Conservation (phyloP, 805 yeast species). For the Candida ficus region DNA sequence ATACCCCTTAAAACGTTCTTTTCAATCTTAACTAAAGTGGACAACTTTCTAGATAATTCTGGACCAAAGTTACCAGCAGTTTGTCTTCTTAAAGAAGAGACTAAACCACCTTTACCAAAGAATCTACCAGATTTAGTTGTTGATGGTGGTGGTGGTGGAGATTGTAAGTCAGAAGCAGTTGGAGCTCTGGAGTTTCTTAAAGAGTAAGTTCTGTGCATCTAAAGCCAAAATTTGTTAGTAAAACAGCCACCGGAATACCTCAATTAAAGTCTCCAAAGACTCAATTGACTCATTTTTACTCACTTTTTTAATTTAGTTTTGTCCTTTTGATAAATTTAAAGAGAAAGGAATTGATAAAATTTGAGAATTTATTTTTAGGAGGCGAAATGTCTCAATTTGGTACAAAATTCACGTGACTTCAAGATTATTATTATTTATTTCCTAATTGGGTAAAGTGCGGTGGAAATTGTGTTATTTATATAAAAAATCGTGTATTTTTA, state of each 20-base stretch:
- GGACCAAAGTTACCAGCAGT: slow-evolving; percentile 81
- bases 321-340: neutral
- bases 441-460: neutral
- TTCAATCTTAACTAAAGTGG: slow-evolving; percentile 74
- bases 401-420: no score
- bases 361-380: no score
- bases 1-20: slow-evolving; percentile 75
- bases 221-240: neutral
- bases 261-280: neutral
- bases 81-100: slow-evolving; percentile 57
- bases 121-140: slow-evolving; percentile 78
- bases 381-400: no score
- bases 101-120: slow-evolving; percentile 74
- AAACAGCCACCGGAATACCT: no score
- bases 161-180: slow-evolving; percentile 90
- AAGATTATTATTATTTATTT: no score
- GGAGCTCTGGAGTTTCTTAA: slow-evolving; percentile 95
- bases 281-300: neutral
- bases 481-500: no score
- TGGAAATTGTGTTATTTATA: neutral
- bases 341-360: neutral
- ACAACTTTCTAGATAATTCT: slow-evolving; percentile 67
- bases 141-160: slow-evolving; percentile 94
- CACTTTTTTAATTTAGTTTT: neutral
- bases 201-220: slow-evolving; percentile 97